These are phyloP conservation scores for Colletotrichum gloeosporioides DNA, from an alignment of 2,329 filamentous ascomycete species.

Conservation along the genomic window DNA sequence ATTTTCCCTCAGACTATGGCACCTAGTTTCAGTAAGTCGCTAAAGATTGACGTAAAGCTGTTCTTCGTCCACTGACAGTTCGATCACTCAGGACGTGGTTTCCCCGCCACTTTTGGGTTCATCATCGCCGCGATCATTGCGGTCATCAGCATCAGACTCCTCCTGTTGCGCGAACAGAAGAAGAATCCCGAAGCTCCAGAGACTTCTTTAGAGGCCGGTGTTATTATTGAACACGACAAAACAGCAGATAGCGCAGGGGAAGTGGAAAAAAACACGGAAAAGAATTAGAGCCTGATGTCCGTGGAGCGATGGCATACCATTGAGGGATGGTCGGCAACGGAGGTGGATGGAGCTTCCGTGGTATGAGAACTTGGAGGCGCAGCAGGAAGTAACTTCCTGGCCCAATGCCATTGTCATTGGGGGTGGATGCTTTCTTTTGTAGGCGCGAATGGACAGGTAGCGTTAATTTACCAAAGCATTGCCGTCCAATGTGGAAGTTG, in stretches of 20 bases:
- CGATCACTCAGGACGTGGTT: slow-evolving; percentile 8
- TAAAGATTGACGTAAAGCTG: background rate
- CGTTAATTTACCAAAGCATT: background rate
- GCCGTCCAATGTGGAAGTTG: background rate
- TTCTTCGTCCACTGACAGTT: background rate
- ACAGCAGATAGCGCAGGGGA: background rate
- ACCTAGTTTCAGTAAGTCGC: background rate
- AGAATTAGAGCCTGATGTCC: background rate
- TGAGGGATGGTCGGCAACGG: background rate
- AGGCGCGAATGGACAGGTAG: background rate
- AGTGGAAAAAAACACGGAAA: background rate
- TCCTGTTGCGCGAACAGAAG: slow-evolving; percentile 12
- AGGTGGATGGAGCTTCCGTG: background rate
- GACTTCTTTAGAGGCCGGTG: background rate
- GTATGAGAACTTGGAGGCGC: background rate
- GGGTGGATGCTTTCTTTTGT: background rate
- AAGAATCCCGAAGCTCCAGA: background rate
- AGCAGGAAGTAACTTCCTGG: background rate
- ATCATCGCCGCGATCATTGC: slow-evolving; percentile 5
- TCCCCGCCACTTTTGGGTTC: slow-evolving; percentile 19
- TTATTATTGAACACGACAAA: background rate
- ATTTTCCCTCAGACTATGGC: slow-evolving; percentile 7
- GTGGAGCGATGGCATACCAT: background rate
- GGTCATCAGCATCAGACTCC: background rate
- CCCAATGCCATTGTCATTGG: background rate